Evolutionary conservation across 768 basidiomycete genomes (phyloP).

Genomic region (Lyophyllum shimeji): DNA sequence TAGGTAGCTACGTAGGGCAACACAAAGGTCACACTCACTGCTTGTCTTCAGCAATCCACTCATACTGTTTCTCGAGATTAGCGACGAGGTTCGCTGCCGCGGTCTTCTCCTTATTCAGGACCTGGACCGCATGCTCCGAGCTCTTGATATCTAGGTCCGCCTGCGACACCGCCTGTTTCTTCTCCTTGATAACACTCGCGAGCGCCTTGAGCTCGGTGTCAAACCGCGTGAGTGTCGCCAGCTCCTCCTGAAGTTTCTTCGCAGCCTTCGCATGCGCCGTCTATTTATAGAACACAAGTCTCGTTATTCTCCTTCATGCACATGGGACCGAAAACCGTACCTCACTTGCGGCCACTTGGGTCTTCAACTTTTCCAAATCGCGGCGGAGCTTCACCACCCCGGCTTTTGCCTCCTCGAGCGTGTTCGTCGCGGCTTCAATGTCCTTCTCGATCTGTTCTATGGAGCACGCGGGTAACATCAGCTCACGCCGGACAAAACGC

Average conservation of each 20-base stretch:
- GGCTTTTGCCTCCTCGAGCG: slow-evolving; percentile 38
- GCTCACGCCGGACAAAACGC: not conserved
- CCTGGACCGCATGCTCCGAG: slow-evolving; percentile 68
- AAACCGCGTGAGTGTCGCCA: slow-evolving; percentile 83
- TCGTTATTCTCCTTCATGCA: not conserved
- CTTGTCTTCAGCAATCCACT: slow-evolving; percentile 89
- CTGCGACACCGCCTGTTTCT: slow-evolving; percentile 69
- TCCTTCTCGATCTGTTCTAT: slow-evolving; percentile 83
- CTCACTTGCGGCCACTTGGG: slow-evolving; percentile 46
- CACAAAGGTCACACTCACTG: slow-evolving; percentile 52
- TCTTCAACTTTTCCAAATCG: slow-evolving; percentile 61
- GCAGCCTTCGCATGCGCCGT: slow-evolving; percentile 64
- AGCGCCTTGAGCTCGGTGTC: slow-evolving; percentile 86
- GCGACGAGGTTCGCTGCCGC: slow-evolving; percentile 49
- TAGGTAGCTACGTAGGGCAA: not conserved
- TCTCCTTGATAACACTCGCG: slow-evolving; percentile 77
- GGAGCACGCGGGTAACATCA: slow-evolving; percentile 1
- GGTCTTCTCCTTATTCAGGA: slow-evolving; percentile 63
- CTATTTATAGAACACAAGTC: slow-evolving; percentile 31
- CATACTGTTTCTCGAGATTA: slow-evolving; percentile 76
- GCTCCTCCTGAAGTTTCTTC: slow-evolving; percentile 76
- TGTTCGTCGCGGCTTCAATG: slow-evolving; percentile 50
- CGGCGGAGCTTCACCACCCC: slow-evolving; percentile 55
- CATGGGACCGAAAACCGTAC: slow-evolving; percentile 28
- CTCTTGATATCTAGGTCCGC: slow-evolving; percentile 65